phyloP scores from a whole-genome alignment of 176 grass and related monocot species.

The Carex parvula region DNA sequence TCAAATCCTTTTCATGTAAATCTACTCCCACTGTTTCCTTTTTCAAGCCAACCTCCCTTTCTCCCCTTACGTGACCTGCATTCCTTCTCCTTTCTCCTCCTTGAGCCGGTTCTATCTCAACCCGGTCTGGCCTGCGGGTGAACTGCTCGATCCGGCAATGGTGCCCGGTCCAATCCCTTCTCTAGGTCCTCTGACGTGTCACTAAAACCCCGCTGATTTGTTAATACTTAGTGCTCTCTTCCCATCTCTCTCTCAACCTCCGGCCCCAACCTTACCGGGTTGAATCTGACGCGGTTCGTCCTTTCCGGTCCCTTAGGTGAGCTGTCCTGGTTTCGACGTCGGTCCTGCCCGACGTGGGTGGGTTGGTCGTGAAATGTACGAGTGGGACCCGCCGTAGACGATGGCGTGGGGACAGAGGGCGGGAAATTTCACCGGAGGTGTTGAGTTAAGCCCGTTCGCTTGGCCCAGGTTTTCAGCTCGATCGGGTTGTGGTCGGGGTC shows the following conservation, averaged over 20 bases:
- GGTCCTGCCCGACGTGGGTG: slow-evolving; percentile 12
- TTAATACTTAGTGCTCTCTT: slow-evolving; percentile 30
- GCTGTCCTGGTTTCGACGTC: not conserved
- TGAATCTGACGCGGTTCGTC: slow-evolving; percentile 10
- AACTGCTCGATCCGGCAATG: slow-evolving; percentile 31
- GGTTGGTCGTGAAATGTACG: slow-evolving; percentile 22
- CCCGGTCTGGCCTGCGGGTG: slow-evolving; percentile 1
- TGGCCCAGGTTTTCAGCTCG: slow-evolving; percentile 84
- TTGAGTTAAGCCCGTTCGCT: slow-evolving; percentile 69
- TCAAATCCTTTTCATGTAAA: slow-evolving; percentile 16
- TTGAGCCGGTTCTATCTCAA: slow-evolving; percentile 41
- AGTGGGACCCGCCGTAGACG: slow-evolving; percentile 17
- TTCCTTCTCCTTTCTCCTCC: slow-evolving; percentile 48
- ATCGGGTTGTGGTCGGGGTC: slow-evolving; percentile 86
- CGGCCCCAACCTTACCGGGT: slow-evolving; percentile 26
- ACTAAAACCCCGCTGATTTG: not conserved
- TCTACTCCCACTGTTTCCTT: slow-evolving; percentile 13
- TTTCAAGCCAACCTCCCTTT: not conserved
- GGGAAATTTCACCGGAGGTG: slow-evolving; percentile 53
- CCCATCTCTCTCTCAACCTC: slow-evolving; percentile 33
- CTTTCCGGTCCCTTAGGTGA: slow-evolving; percentile 3
- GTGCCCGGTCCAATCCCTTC: slow-evolving; percentile 41
- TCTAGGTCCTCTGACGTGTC: slow-evolving; percentile 32
- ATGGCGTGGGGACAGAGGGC: slow-evolving; percentile 21
- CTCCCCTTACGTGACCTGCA: slow-evolving; percentile 31